Conservation (phyloP, 148 eudicot species). For the Tetragonia tetragonoides region DNA sequence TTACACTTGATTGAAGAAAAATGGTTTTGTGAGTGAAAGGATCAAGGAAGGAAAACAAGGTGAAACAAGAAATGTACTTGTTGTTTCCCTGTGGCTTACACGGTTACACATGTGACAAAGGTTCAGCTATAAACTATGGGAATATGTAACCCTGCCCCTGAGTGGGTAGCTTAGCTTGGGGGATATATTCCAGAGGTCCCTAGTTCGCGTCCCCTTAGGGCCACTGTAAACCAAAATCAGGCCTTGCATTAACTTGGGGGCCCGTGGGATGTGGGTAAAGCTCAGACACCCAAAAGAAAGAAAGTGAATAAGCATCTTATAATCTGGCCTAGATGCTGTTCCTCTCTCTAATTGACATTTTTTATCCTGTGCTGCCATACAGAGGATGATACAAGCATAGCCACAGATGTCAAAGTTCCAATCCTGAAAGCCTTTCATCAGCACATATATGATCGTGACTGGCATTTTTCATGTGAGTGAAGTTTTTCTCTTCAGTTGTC, state of each 20-base stretch:
- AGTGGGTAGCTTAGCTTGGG: too few species aligned
- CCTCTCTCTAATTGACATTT: neutral
- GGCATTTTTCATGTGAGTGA: conserved; percentile 92
- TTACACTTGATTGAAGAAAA: neutral
- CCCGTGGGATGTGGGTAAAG: too few species aligned
- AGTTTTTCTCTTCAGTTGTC: conserved; percentile 1
- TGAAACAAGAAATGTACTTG: too few species aligned
- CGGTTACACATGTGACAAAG: neutral
- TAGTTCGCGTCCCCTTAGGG: too few species aligned
- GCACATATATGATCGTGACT: conserved; percentile 71
- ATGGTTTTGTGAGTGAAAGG: too few species aligned
- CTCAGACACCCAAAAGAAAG: too few species aligned
- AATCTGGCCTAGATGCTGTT: neutral
- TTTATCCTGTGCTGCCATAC: conserved; percentile 25
- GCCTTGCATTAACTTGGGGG: too few species aligned
- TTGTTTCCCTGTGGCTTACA: neutral
- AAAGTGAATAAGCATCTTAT: neutral
- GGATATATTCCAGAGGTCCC: too few species aligned
- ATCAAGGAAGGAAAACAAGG: neutral
- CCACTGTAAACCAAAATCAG: too few species aligned
- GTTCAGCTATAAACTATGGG: too few species aligned
- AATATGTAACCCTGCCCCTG: too few species aligned
- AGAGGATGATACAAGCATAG: conserved; percentile 98
- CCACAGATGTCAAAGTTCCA: conserved; percentile 76
- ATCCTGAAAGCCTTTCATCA: conserved; percentile 75